Base-by-base conservation (phyloP, 345 rosid genomes). In the Hibiscus mutabilis region DNA sequence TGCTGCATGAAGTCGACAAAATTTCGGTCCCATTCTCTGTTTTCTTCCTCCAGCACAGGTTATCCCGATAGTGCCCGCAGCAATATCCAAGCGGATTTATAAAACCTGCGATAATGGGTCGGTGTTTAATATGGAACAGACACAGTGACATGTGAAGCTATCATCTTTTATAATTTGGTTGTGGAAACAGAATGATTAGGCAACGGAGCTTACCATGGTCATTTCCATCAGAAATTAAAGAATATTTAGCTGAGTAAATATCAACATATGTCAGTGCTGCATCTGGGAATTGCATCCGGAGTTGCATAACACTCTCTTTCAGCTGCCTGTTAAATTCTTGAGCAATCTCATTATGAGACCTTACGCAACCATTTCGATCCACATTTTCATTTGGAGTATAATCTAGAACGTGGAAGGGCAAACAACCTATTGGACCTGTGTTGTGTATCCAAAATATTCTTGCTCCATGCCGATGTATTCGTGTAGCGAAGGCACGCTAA, bases 341-440 rank as follows among this genome's bases (percentile, higher is more conserved):
- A 53, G 82, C 84, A 0, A 80, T 67, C 35, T 76, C 75, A 52
- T 84, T 82, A 13, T 61, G 80, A 33, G 81, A 74, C 31, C 33
- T 66, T 12, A 79, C 69, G 58, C 84, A 82, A 8, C 82, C 82
- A 56, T 61, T 73, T 27, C 22, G n/a, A 35, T 84, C 87, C 40
- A 37, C 44, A 51, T 70, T 29, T 52, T 71, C 22, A 56, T 24
- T 3, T 6, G 70, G 47, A 71, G 62, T 29, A 74, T 75, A 53
- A 66, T 56, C 12, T 61, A 73, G 3, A 69, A 81, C 29, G n/a
- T 52, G 35, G 6, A n/a, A 9, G 7, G 79, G 79, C 62, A 81
- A 72, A 52, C 86, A 83, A 6, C 86, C 84, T 24, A 80, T 76
- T 11, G 83, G 83, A 18, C 86, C 78, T 16, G 86, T 80, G 8